Evolutionary conservation across 257 asterid species (phyloP), one percentile per base, ranked within the genome.

Genomic region (Solanum etuberosum): DNA sequence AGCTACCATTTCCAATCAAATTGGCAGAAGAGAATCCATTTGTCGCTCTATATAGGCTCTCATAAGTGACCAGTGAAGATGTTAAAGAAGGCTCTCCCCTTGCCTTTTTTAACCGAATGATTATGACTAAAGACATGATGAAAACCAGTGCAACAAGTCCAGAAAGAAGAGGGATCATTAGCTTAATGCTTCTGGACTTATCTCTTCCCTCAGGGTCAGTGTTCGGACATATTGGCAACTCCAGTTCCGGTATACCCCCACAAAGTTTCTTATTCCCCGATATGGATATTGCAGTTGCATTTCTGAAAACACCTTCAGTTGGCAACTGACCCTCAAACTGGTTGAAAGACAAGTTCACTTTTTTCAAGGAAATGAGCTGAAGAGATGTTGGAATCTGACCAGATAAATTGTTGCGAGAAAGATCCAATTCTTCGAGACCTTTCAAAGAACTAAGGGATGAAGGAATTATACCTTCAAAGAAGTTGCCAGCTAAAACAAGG

Each of bases 311-410:
- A 32, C 90, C 91, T 13, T 11, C 46, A 9, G 63, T 72, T 46
- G 92, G 92, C 21, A 90, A 3, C 92, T n/a, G n/a, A n/a, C n/a
- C n/a, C 32, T 88, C 87, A 5, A 91, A 88, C 37, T 90, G 77
- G 38, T 90, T 91, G 86, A 83, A 87, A 5, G 92, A 91, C 27
- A 91, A 38, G 65, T 88, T 90, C 38, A 91, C 40, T 70, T 46
- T 82, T 3, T 38, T 46, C 29, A 91, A 61, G 35, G 57, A 67
- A 2, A 82, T 10, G 38, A 87, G 89, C 54, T 86, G 73, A 15
- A 91, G 68, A 65, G 29, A 88, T 34, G 23, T 34, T 2, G 93
- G 91, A 20, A 90, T 76, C 9, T 83, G 34, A 34, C 93, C 90
- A 0, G 88, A 87, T 81, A 91, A 87, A 32, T 87, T 87, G 71